Percentiles rank a stretch among this genome's conserved stretches.
Conservation (phyloP, 768 basidiomycete genomes). For the Royoungia palumana region DNA sequence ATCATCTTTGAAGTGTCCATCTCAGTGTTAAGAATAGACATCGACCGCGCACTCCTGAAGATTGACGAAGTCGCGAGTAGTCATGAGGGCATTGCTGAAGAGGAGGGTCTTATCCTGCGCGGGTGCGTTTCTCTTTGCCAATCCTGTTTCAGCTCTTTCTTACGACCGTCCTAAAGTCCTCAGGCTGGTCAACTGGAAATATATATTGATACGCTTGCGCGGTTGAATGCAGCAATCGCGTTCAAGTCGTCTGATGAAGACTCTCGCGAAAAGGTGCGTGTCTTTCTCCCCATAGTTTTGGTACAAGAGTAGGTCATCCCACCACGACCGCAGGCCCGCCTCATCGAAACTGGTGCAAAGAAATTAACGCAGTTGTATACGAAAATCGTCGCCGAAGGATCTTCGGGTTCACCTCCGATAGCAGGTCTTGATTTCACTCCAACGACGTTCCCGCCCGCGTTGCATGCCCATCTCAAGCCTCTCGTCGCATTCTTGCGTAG, state of each 20-base stretch:
- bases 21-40: slow-evolving; percentile 48
- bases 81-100: slow-evolving; percentile 70
- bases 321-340: slow-evolving; percentile 45
- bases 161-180: slow-evolving; percentile 44
- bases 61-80: slow-evolving; percentile 77
- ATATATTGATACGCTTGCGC: slow-evolving; percentile 72
- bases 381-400: slow-evolving; percentile 84
- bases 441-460: slow-evolving; percentile 50
- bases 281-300: background rate
- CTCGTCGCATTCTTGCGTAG: slow-evolving; percentile 68
- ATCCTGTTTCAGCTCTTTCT: background rate
- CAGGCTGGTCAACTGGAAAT: slow-evolving; percentile 60
- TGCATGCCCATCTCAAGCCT: slow-evolving; percentile 54
- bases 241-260: slow-evolving; percentile 64
- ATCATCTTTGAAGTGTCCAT: background rate
- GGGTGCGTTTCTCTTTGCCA: slow-evolving; percentile 45
- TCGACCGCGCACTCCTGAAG: slow-evolving; percentile 72
- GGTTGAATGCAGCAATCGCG: slow-evolving; percentile 74
- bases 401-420: slow-evolving; percentile 66
- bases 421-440: slow-evolving; percentile 55
- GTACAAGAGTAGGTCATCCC: background rate
- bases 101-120: slow-evolving; percentile 74
- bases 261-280: slow-evolving; percentile 49
- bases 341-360: slow-evolving; percentile 80
- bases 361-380: slow-evolving; percentile 80